Base-by-base conservation (phyloP, 2,329 filamentous ascomycete genomes). In the Verticillium alfalfae region DNA sequence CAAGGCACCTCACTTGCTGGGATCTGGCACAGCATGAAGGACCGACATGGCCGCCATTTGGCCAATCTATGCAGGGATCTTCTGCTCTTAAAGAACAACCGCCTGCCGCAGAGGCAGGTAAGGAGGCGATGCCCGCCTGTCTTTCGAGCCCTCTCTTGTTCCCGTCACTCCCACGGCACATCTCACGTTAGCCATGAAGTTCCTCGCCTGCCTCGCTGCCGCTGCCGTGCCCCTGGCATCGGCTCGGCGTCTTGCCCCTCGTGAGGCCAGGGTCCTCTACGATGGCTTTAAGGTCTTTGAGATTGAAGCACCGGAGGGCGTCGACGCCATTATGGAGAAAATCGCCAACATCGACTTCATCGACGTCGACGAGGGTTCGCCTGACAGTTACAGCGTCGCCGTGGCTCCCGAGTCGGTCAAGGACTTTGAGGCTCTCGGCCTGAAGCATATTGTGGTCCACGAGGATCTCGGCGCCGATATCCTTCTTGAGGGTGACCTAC, bases 281-380 rank as follows among this genome's bases (percentile, higher is more conserved):
- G 67, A 70, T 37, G 73, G 73, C 31, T 73, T 72, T 62, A 77
- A 74, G 45, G 75, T 78, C 22, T 78, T 81, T 62, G 72, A 78
- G 13, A 71, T 82, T 63, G 76, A 77, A 67, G 80, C 77, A 37
- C 73, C 78, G 66, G 76, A 76, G 64, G 73, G 76, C 31, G 66
- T 73, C 8, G 71, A 67, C 18, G 69, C 68, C 10, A 66, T 80
- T 59, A 75, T 73, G 64, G 65, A 67, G 5, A 69, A 69, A 63
- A 72, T 76, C 7, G 63, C 71, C 0, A 63, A 62, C 1, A 62
- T 74, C n/a, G 36, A 60, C 7, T 55, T 58, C 10, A 62, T 66
- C 54, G 54, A 62, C 9, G 62, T 66, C 26, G 65, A 61, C 58
- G 61, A 60, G n/a, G 64, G 63, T 4, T 61, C 61, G 56, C 61